Base-by-base conservation (phyloP, 768 basidiomycete species). In the Hirschioporus abietinus region DNA sequence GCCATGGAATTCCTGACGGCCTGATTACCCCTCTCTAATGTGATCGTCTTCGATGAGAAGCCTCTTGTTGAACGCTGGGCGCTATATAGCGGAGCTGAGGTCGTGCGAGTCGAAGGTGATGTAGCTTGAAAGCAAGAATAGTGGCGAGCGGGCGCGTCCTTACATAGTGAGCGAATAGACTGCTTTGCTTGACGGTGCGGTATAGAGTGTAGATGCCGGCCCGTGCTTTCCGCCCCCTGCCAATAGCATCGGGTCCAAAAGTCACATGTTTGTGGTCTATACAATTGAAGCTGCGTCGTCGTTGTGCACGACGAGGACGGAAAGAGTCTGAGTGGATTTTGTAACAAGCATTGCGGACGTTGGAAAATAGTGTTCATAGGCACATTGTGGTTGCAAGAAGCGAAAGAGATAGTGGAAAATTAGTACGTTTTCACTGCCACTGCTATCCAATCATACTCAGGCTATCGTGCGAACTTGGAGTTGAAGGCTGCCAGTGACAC, bases 121-220 rank as follows among this genome's bases (percentile, higher is more conserved):
- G 42, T 20, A 52, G 42, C 42, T 52, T 20, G 42, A 52, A 20
- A 52, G 42, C 42, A 52, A 52, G 42, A 52, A 52, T 52, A 52
- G 42, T 52, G 42, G 4, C 42, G 42, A 52, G 12, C 42, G 42
- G 42, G 42, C 42, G 42, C 42, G 42, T 52, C 42, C 42, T 52
- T 52, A 52, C 42, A 52, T 52, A 52, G 42, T 52, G 42, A 52
- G 42, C 20, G 42, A 52, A 52, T 52, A 52, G 42, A 52, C 42
- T 52, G 42, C 42, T 52, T 52, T 10, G 12, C 42, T 52, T 3
- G 42, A 52, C 42, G 42, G 42, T 52, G 42, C 42, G 42, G 42
- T 1, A 52, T 10, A 52, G 15, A 52, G 42, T 52, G 42, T 10
- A 52, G 42, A 52, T 10, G 42, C 42, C 42, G 42, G 42, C 42